phyloP scores from a whole-genome alignment of 768 basidiomycete species.

The Dentipellis sp. region DNA sequence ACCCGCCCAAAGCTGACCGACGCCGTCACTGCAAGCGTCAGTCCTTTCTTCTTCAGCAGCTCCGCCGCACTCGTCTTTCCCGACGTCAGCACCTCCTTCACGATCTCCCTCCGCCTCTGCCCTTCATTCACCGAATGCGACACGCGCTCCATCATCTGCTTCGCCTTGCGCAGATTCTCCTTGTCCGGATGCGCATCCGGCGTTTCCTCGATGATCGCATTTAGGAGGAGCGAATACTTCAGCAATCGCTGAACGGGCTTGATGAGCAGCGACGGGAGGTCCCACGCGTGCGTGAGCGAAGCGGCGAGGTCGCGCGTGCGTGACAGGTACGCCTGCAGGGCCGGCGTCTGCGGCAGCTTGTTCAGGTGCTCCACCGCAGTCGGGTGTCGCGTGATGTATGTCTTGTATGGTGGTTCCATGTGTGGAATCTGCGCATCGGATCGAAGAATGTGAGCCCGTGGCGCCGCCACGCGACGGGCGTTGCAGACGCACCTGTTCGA shows the following conservation, averaged over 20 bases:
- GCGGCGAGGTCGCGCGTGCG: constrained; percentile 60
- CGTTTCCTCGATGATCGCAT: constrained; percentile 68
- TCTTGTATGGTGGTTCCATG: constrained; percentile 64
- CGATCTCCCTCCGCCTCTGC: constrained; percentile 65
- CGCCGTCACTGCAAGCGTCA: constrained; percentile 32
- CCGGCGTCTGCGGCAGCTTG: constrained; percentile 38
- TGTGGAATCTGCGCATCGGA: constrained; percentile 44
- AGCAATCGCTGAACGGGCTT: constrained; percentile 95
- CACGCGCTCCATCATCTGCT: constrained; percentile 57
- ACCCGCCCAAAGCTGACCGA: constrained; percentile 50
- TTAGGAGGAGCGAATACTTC: constrained; percentile 85
- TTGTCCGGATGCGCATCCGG: constrained; percentile 62
- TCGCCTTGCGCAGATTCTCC: constrained; percentile 42
- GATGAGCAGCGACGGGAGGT: constrained; percentile 88
- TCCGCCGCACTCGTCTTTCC: constrained; percentile 11
- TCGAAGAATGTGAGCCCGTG: background rate
- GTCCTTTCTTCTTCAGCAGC: constrained; percentile 23
- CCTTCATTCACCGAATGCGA: constrained; percentile 75
- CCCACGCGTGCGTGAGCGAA: constrained; percentile 80
- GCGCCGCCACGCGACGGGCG: background rate
- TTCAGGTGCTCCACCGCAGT: constrained; percentile 63
- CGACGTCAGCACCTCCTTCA: constrained; percentile 56
- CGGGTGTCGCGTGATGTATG: constrained; percentile 76
- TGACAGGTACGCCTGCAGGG: constrained; percentile 56
- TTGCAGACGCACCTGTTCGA: constrained; percentile 46